These are phyloP conservation scores for Diaporthe sp. DNA, from an alignment of 2,329 filamentous ascomycete species.

Conservation along the genomic window DNA sequence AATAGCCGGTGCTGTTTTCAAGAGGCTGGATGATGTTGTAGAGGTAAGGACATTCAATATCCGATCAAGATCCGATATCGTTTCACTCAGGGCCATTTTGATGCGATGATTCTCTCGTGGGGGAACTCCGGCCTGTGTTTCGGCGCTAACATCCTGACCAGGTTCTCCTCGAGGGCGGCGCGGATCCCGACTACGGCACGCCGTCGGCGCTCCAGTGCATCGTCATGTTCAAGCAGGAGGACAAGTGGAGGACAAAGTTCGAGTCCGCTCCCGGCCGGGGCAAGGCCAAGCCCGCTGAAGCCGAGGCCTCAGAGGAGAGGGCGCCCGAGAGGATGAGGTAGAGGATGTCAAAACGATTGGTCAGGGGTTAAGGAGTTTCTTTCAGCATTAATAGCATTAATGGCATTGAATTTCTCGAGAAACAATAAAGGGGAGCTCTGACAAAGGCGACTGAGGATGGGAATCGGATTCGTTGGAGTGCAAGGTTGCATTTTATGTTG, in stretches of 20 bases:
- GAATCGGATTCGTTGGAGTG: neutral
- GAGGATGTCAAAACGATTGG: neutral
- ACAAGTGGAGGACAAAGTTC: conserved; percentile 64
- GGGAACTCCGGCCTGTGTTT: too few relatives aligned
- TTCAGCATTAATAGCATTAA: conserved; percentile 11
- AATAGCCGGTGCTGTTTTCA: conserved; percentile 80
- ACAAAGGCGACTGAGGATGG: neutral
- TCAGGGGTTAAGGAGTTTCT: neutral
- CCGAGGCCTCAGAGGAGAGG: neutral
- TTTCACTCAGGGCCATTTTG: neutral
- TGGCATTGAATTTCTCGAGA: too few relatives aligned
- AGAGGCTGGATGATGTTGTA: conserved; percentile 75
- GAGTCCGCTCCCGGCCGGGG: conserved; percentile 63
- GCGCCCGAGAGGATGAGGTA: conserved; percentile 27
- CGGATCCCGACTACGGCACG: conserved; percentile 66
- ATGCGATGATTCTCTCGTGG: neutral
- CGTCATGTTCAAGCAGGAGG: conserved; percentile 66
- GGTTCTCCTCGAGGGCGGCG: conserved; percentile 65
- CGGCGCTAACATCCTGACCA: conserved; percentile 41
- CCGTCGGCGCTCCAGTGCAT: conserved; percentile 65
- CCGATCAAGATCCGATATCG: too few relatives aligned
- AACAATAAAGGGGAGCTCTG: neutral
- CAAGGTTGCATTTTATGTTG: neutral
- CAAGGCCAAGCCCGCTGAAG: conserved; percentile 49
- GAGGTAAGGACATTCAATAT: conserved; percentile 55